Evolutionary conservation across 176 grass and related monocot species (phyloP).

Genomic region (Cenchrus fungigraminus): DNA sequence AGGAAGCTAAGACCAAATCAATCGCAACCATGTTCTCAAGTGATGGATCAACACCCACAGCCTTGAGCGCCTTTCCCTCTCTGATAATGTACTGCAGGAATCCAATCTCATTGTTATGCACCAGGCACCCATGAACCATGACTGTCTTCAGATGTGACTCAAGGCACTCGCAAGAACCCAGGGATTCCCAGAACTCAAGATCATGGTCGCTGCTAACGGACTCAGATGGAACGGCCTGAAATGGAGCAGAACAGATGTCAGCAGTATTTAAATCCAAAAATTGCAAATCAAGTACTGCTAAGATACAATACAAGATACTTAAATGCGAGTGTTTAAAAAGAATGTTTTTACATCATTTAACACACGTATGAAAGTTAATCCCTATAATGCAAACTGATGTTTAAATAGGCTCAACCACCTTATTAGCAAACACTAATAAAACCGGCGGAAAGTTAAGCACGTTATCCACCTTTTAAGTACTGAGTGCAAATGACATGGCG

Average conservation of each 20-base stretch:
- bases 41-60: background rate
- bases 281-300: background rate
- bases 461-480: background rate
- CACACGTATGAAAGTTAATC: too few relatives aligned
- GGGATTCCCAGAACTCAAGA: slow-evolving; percentile 27
- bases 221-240: background rate
- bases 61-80: slow-evolving; percentile 14
- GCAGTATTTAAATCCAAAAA: background rate
- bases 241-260: slow-evolving; percentile 15
- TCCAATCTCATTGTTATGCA: background rate
- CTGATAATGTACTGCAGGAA: slow-evolving; percentile 15
- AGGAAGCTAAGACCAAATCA: background rate
- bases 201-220: background rate
- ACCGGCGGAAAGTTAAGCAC: background rate
- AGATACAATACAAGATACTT: background rate
- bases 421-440: background rate
- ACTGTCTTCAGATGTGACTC: slow-evolving; percentile 39
- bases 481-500: background rate
- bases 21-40: background rate
- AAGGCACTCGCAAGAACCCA: slow-evolving; percentile 26
- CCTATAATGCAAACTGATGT: background rate
- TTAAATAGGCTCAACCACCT: background rate
- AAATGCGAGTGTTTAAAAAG: background rate
- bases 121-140: background rate
- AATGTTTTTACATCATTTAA: background rate